Evolutionary conservation across 768 basidiomycete genomes (phyloP).

Genomic region (Termitomyces bulborhizus): DNA sequence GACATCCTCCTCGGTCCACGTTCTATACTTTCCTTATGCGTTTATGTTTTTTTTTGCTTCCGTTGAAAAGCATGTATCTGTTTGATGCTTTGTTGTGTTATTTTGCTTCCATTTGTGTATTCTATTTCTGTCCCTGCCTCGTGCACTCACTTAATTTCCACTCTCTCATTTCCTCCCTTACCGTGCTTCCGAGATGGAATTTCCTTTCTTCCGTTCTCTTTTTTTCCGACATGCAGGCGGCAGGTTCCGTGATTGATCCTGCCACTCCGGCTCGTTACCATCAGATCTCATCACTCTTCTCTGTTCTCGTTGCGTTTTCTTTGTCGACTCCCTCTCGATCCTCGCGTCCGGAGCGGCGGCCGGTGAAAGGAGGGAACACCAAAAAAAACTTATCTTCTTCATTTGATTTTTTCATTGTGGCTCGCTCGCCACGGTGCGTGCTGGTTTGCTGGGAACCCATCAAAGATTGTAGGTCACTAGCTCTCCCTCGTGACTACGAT

Average conservation of each 20-base stretch:
- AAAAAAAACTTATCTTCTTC: too few species aligned
- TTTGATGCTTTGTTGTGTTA: too few species aligned
- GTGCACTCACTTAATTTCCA: neutral
- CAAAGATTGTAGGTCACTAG: neutral
- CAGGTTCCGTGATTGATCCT: constrained; percentile 13
- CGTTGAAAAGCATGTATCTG: neutral
- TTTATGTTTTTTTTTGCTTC: neutral
- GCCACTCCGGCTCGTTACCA: neutral
- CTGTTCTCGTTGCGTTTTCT: neutral
- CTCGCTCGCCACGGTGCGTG: neutral
- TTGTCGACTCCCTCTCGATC: neutral
- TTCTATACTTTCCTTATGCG: neutral
- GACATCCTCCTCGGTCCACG: neutral
- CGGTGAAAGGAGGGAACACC: neutral
- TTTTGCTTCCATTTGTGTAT: neutral
- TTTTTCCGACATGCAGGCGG: neutral
- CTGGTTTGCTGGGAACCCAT: neutral
- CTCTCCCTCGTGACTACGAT: neutral
- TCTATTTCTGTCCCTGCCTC: too few species aligned
- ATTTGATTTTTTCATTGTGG: neutral
- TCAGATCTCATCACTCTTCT: neutral
- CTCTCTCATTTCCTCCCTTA: too few species aligned
- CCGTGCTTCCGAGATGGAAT: neutral
- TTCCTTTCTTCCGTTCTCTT: neutral
- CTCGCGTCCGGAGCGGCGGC: neutral